Conservation (phyloP, 192 early-diverging fungal species). For the Podila clonocystis region DNA sequence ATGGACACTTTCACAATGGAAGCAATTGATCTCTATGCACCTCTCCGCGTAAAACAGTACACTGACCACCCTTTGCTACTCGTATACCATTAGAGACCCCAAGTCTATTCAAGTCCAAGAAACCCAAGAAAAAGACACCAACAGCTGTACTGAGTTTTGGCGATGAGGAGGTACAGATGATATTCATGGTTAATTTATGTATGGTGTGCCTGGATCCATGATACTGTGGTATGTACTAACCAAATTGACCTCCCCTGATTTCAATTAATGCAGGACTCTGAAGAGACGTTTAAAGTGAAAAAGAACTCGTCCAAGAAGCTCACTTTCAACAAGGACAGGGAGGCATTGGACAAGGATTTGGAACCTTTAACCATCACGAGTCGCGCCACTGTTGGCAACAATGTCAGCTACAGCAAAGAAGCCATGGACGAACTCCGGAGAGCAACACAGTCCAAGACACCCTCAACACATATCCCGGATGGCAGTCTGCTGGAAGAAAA, state of each 20-base stretch:
- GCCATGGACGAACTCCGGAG: constrained; percentile 45
- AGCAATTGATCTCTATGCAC: background rate
- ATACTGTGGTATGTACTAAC: background rate
- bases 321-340: constrained; percentile 27
- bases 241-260: background rate
- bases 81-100: constrained; percentile 1
- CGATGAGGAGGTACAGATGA: constrained; percentile 31
- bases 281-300: constrained; percentile 56
- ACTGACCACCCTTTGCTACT: too few relatives aligned
- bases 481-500: constrained; percentile 53
- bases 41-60: background rate
- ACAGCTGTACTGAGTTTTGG: constrained; percentile 41
- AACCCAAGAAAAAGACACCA: constrained; percentile 26
- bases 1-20: background rate
- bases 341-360: constrained; percentile 1
- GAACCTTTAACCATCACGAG: constrained; percentile 20
- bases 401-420: constrained; percentile 49
- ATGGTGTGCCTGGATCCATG: background rate
- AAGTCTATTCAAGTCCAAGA: constrained; percentile 19
- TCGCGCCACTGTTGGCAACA: constrained; percentile 31
- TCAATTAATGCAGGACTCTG: constrained; percentile 28
- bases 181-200: background rate
- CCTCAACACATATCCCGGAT: constrained; percentile 20
- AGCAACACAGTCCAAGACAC: constrained; percentile 46
- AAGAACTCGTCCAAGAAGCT: constrained; percentile 54